These are phyloP conservation scores for Pythium oligandrum DNA, from an alignment of 352 stramenopile species.

Conservation along the genomic window DNA sequence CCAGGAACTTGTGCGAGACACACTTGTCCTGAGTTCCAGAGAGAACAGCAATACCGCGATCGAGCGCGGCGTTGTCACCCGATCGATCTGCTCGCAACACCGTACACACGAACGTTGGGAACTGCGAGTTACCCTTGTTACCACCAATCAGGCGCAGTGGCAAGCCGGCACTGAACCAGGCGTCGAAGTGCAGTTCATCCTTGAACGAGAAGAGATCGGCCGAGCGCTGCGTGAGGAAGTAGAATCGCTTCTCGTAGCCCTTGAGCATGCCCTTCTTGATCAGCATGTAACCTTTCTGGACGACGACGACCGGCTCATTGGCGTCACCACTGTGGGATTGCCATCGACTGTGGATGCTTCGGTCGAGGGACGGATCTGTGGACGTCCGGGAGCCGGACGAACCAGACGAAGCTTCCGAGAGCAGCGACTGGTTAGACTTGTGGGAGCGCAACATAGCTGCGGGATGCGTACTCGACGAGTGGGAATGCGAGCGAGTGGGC, in stretches of 20 bases:
- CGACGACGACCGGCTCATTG: constrained; percentile 1
- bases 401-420: constrained; percentile 3
- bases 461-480: too few relatives aligned
- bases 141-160: constrained; percentile 17
- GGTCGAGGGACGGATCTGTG: too few relatives aligned
- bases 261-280: constrained; percentile 54
- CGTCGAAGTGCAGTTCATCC: constrained; percentile 57
- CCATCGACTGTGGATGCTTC: too few relatives aligned
- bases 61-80: constrained; percentile 16
- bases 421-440: constrained; percentile 7
- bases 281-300: constrained; percentile 35
- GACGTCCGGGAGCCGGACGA: neutral
- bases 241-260: constrained; percentile 58
- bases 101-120: constrained; percentile 33
- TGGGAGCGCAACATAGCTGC: neutral
- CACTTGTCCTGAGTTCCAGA: constrained; percentile 36
- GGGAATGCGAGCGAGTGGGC: too few relatives aligned
- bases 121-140: too few relatives aligned
- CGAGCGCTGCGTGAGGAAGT: constrained; percentile 36
- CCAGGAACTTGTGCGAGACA: constrained; percentile 33
- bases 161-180: constrained; percentile 49
- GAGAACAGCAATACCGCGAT: constrained; percentile 47
- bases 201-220: constrained; percentile 56
- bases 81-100: constrained; percentile 45
- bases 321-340: neutral